A percentile compares a stretch with the other conserved stretches of the same genome.
Evolutionary conservation across 345 rosid genomes (phyloP).

Genomic region (Sapria himalayana): DNA sequence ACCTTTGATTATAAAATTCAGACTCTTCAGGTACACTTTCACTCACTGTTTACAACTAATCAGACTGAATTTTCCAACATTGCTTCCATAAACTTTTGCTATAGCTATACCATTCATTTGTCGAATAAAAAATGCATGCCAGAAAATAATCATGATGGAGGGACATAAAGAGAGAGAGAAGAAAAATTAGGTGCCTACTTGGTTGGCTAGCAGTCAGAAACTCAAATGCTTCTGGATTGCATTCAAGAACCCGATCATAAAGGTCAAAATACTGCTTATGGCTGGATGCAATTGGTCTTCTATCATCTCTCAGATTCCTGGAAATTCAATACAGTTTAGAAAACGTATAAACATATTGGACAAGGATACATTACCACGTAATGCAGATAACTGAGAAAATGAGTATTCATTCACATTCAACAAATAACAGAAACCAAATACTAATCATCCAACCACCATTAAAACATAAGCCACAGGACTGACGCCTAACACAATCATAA

Average conservation of each 20-base stretch:
- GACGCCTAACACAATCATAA: background rate
- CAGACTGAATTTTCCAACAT: no score
- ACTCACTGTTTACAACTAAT: no score
- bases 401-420: no score
- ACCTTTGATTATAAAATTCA: no score
- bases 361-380: background rate
- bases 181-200: constrained; percentile 18
- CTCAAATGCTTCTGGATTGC: constrained; percentile 62
- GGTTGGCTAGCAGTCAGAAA: constrained; percentile 61
- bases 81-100: no score
- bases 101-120: no score
- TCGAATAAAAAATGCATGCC: no score
- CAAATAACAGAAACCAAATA: background rate
- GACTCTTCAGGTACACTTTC: no score
- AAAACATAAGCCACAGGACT: background rate
- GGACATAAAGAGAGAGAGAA: background rate
- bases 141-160: background rate
- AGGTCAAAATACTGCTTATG: constrained; percentile 32
- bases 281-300: constrained; percentile 13
- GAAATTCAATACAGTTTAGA: no score
- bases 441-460: background rate
- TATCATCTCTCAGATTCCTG: constrained; percentile 54
- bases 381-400: background rate
- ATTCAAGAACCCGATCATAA: constrained; percentile 42
- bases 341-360: no score